These are phyloP conservation scores for Argentina anserina DNA, from an alignment of 306 rosid genomes.

Conservation along the genomic window DNA sequence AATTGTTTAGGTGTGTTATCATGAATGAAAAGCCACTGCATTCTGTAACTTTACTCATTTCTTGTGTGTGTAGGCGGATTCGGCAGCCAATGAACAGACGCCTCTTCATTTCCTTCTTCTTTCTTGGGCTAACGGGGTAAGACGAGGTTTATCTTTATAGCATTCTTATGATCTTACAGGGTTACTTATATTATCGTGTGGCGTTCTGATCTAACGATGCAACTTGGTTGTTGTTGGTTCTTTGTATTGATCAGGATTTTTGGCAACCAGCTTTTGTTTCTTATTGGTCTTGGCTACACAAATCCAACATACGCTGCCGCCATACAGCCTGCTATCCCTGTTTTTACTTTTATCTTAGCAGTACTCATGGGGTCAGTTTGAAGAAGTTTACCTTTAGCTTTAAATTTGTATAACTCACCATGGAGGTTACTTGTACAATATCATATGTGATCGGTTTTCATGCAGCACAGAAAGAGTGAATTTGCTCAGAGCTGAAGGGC, in stretches of 20 bases:
- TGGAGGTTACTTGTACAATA: slow-evolving; percentile 24
- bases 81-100: slow-evolving; percentile 67
- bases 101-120: slow-evolving; percentile 58
- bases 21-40: slow-evolving; percentile 7
- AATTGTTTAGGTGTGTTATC: neutral
- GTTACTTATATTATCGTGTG: slow-evolving; percentile 5
- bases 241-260: slow-evolving; percentile 59
- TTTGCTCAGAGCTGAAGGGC: slow-evolving; percentile 66
- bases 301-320: slow-evolving; percentile 97
- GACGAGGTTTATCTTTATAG: neutral
- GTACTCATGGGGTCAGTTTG: slow-evolving; percentile 82
- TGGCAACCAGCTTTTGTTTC: slow-evolving; percentile 96
- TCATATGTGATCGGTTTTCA: slow-evolving; percentile 30
- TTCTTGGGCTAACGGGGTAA: slow-evolving; percentile 96
- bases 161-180: slow-evolving; percentile 13
- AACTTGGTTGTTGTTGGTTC: slow-evolving; percentile 24
- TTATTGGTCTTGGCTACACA: slow-evolving; percentile 88
- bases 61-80: slow-evolving; percentile 46
- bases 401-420: slow-evolving; percentile 1
- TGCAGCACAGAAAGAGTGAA: slow-evolving; percentile 96
- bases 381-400: neutral
- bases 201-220: slow-evolving; percentile 8
- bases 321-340: slow-evolving; percentile 90
- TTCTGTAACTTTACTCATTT: slow-evolving; percentile 11
- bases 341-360: slow-evolving; percentile 75